A percentile compares a stretch with the other conserved stretches of the same genome.
Conservation (phyloP, 306 rosid species). For the Lathyrus oleraceus region DNA sequence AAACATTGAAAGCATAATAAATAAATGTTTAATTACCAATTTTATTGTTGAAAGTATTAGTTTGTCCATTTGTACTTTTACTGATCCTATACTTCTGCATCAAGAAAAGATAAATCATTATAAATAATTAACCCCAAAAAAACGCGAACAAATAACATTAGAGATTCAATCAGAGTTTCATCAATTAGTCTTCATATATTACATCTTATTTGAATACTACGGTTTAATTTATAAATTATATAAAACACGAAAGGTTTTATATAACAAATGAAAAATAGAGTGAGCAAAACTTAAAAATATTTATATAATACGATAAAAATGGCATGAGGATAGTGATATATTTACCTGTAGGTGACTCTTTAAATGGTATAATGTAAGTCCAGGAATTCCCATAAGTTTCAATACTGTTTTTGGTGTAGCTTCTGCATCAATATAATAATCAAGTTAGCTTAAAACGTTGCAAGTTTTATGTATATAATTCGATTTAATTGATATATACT, state of each 20-base stretch:
- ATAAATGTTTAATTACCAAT: conserved; percentile 46
- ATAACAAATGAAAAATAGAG: not conserved
- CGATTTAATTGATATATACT: not conserved
- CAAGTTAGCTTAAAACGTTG: conserved; percentile 16
- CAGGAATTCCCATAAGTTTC: conserved; percentile 86
- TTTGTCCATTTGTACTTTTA: conserved; percentile 68
- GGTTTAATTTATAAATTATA: too few relatives aligned
- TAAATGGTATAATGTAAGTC: conserved; percentile 83
- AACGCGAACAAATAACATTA: not conserved
- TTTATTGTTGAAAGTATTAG: conserved; percentile 50
- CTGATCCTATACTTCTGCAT: conserved; percentile 85
- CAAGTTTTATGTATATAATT: not conserved
- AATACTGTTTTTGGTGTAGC: conserved; percentile 90
- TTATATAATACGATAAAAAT: not conserved
- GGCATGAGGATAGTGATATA: conserved; percentile 13
- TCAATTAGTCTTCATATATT: too few relatives aligned
- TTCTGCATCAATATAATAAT: conserved; percentile 51
- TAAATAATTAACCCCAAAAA: not conserved
- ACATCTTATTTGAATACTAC: too few relatives aligned
- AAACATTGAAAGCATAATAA: not conserved
- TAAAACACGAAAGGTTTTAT: too few relatives aligned
- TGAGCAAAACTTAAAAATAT: not conserved
- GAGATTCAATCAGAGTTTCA: too few relatives aligned
- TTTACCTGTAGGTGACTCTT: conserved; percentile 90
- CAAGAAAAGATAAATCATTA: conserved; percentile 19